These are phyloP conservation scores for Botryosphaeria agaves DNA, from an alignment of 2,329 filamentous ascomycete species.

Conservation along the genomic window DNA sequence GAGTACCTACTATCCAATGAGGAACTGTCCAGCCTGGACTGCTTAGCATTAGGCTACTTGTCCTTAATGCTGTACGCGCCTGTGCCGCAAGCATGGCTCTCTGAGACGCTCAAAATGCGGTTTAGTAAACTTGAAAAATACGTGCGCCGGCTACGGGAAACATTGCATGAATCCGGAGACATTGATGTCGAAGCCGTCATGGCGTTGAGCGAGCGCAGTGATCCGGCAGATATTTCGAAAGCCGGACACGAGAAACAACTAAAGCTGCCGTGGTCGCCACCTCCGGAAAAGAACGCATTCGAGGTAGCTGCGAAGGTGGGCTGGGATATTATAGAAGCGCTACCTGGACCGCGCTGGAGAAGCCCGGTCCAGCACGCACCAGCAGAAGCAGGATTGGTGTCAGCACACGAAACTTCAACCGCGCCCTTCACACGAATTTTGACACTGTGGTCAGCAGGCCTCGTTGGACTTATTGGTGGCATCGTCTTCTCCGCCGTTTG, in stretches of 20 bases:
- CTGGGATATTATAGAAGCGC: too few relatives aligned
- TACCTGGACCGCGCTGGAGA: too few relatives aligned
- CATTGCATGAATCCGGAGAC: conserved; percentile 1
- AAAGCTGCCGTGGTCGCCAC: conserved; percentile 4
- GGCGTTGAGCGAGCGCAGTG: conserved; percentile 2
- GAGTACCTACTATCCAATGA: conserved; percentile 36
- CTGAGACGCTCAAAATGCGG: conserved; percentile 35
- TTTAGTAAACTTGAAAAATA: conserved; percentile 21
- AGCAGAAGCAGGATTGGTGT: too few relatives aligned
- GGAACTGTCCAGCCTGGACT: conserved; percentile 52
- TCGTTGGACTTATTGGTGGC: background rate
- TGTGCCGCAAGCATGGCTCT: conserved; percentile 45
- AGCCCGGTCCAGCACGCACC: too few relatives aligned
- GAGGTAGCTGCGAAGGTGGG: background rate
- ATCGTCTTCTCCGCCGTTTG: background rate
- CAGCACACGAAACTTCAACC: background rate
- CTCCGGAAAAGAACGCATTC: background rate
- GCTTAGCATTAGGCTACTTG: conserved; percentile 64
- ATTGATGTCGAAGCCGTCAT: conserved; percentile 1
- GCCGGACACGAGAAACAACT: conserved; percentile 2
- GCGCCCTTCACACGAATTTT: background rate
- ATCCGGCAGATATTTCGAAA: conserved; percentile 1
- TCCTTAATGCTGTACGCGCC: conserved; percentile 49
- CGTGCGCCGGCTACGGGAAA: conserved; percentile 14
- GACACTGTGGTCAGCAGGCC: background rate